phyloP scores from a whole-genome alignment of 2,329 filamentous ascomycete genomes.

The Penicillium sp. region DNA sequence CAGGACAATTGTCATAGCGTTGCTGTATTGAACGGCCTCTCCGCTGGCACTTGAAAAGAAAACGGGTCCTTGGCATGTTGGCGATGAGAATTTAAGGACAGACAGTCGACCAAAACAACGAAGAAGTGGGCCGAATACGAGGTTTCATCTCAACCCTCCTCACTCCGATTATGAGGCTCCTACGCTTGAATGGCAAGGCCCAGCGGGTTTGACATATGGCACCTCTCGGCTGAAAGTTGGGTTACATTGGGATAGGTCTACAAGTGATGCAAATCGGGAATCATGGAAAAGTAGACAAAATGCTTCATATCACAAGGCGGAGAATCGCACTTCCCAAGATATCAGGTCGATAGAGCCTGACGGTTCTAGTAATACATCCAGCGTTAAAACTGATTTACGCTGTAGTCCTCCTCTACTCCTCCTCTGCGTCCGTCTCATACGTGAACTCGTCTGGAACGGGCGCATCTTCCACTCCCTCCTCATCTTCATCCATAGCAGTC shows the following conservation, averaged over 20 bases:
- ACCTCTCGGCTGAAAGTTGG: background rate
- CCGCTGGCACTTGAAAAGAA: slow-evolving; percentile 1
- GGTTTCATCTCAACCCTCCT: background rate
- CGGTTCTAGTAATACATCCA: slow-evolving; percentile 48
- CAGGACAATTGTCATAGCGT: background rate
- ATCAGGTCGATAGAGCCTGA: slow-evolving; percentile 39
- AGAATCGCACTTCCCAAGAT: slow-evolving; percentile 26
- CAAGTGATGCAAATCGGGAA: background rate
- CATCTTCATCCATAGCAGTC: slow-evolving; percentile 80
- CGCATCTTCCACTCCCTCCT: slow-evolving; percentile 56
- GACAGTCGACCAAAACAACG: background rate
- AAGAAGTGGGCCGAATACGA: slow-evolving; percentile 2
- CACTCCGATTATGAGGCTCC: background rate
- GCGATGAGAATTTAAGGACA: background rate
- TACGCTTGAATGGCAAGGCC: background rate
- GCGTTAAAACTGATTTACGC: slow-evolving; percentile 29
- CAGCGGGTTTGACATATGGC: background rate
- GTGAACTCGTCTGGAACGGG: slow-evolving; percentile 55
- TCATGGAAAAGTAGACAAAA: background rate
- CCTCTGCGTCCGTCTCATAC: slow-evolving; percentile 53
- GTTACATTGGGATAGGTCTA: background rate
- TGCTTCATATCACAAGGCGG: slow-evolving; percentile 32
- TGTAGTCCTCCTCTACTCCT: slow-evolving; percentile 33
- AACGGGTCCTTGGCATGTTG: background rate
- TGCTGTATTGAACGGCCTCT: background rate